Evolutionary conservation across 495 filamentous ascomycete genomes (phyloP).

Genomic region (Neohortaea acidophila): DNA sequence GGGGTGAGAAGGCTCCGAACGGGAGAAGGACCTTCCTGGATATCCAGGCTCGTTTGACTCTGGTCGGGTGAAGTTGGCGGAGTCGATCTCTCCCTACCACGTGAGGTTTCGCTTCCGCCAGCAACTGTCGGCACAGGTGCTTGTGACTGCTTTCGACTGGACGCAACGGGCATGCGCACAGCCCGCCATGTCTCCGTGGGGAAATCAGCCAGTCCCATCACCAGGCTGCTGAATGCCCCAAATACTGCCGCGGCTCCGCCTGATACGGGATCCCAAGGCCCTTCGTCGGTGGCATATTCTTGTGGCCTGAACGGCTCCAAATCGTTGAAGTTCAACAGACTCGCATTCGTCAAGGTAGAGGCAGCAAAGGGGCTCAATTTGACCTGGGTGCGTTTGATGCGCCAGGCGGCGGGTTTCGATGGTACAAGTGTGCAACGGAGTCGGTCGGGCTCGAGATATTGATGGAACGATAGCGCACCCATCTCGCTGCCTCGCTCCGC

Average conservation of each 20-base stretch:
- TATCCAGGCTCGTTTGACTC: slow-evolving; percentile 1
- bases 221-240: background rate
- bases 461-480: slow-evolving; percentile 55
- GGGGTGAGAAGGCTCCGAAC: background rate
- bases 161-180: background rate
- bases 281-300: slow-evolving; percentile 57
- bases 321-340: slow-evolving; percentile 9
- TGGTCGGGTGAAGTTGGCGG: background rate
- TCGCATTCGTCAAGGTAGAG: background rate
- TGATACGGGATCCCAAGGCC: slow-evolving; percentile 57
- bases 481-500: slow-evolving; percentile 48
- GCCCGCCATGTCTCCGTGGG: background rate
- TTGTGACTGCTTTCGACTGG: background rate
- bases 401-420: slow-evolving; percentile 52
- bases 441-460: slow-evolving; percentile 42
- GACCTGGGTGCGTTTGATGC: slow-evolving; percentile 44
- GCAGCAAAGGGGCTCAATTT: background rate
- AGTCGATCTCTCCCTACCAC: background rate
- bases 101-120: background rate
- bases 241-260: slow-evolving; percentile 29
- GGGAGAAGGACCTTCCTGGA: background rate
- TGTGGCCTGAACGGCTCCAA: slow-evolving; percentile 40
- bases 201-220: background rate
- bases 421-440: slow-evolving; percentile 52
- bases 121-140: too few relatives aligned